A percentile compares a stretch with the other conserved stretches of the same genome.
Conservation (phyloP, 805 yeast species). For the Pichia pseudocactophila region DNA sequence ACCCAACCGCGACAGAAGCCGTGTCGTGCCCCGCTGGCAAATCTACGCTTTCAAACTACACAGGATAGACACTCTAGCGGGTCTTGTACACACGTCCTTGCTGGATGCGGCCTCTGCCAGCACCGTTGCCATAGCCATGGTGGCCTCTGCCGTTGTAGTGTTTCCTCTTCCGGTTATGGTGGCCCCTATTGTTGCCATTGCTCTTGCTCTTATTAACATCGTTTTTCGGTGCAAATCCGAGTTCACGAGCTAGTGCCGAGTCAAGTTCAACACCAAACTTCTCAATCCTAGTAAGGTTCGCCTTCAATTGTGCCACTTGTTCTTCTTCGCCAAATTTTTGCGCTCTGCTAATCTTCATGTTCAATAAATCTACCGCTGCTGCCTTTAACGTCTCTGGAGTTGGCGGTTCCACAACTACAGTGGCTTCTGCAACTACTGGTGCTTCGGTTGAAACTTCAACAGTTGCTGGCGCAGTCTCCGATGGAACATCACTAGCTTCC, state of each 20-base stretch:
- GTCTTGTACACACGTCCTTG: conserved; percentile 6
- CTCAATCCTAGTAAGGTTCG: conserved; percentile 60
- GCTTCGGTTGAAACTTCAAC: conserved; percentile 4
- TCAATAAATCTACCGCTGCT: conserved; percentile 57
- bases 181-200: neutral
- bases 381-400: conserved; percentile 65
- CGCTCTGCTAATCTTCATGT: conserved; percentile 61
- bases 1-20: no score
- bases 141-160: no score
- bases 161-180: conserved; percentile 1
- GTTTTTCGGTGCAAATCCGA: conserved; percentile 36
- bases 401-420: conserved; percentile 15
- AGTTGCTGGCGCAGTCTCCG: no score
- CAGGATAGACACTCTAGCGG: neutral
- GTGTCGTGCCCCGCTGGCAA: no score
- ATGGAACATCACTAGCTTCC: no score
- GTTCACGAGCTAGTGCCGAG: conserved; percentile 57
- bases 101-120: neutral
- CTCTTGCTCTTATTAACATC: neutral
- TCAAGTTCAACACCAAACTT: conserved; percentile 75
- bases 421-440: conserved; percentile 13
- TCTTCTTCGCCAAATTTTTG: conserved; percentile 68
- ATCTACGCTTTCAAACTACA: no score
- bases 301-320: conserved; percentile 42
- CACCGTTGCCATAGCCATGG: neutral